Base-by-base conservation (phyloP, 768 basidiomycete species). In the Mycena metata region DNA sequence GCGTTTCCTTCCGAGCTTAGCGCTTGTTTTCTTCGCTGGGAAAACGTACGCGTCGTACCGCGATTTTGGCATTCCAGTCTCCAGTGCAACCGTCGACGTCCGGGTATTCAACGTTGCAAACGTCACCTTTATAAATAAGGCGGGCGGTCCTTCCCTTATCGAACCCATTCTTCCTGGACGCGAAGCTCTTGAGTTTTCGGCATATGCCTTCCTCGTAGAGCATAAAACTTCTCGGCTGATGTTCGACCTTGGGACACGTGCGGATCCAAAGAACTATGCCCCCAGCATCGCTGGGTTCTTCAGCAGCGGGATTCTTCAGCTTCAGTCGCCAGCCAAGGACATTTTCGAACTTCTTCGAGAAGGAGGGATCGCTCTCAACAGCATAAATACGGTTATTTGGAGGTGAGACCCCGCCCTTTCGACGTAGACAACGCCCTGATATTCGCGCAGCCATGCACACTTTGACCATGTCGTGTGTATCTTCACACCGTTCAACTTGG, bases 221-320 rank as follows among this genome's bases (percentile, higher is more conserved):
- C 69, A 66, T 21, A 24, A 54, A 11, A 26, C 33, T 8, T 56
- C 46, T 4, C 56, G 60, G 6, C 1, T 70, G 7, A 66, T 70
- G 69, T 70, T 70, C 39, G 69, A 70, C 52, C 55, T 70, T 0
- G 69, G 69, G 24, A 45, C 33, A 33, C 54, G 69, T 2, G 36
- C 11, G 8, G 69, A 70, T 43, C 42, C 49, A 13, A 17, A n/a
- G 39, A 60, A 66, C 15, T 33, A 43, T 11, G 56, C 43, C 12
- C 56, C 56, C 11, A 21, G 16, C 26, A 3, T 30, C 5, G 42
- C 26, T 19, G 10, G 24, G 8, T 41, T 58, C 13, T 43, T n/a
- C 42, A 30, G 41, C 11, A 33, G 26, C 11, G 56, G 56, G 13
- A 10, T 45, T n/a, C 1, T 24, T 17, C 56, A 57, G 19, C 2